These are phyloP conservation scores for Dendrocalamus sinicus DNA, from an alignment of 176 grass and related monocot genomes.

Conservation along the genomic window DNA sequence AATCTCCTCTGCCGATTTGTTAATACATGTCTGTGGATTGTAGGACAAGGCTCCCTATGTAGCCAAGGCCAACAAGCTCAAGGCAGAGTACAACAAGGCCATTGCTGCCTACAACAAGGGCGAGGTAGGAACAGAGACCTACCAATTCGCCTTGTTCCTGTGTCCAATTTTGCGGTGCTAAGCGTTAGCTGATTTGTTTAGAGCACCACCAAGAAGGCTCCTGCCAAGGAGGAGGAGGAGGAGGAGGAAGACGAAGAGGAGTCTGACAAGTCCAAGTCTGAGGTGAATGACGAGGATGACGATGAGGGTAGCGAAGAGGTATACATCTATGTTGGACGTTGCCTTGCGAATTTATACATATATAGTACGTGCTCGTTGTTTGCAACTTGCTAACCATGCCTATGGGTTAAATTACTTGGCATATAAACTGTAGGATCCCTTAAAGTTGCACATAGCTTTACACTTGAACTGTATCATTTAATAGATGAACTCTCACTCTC, in stretches of 20 bases:
- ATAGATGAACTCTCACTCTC: too few relatives aligned
- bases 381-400: background rate
- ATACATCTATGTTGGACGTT: background rate
- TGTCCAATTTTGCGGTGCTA: background rate
- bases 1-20: background rate
- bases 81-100: conserved; percentile 72
- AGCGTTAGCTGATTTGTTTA: background rate
- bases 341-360: background rate
- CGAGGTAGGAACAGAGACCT: conserved; percentile 25
- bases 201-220: conserved; percentile 54
- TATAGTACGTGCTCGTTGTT: background rate
- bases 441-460: too few relatives aligned
- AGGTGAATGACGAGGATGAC: conserved; percentile 83
- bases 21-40: background rate
- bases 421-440: background rate
- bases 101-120: conserved; percentile 79
- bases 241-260: conserved; percentile 78
- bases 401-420: background rate
- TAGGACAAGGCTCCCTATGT: conserved; percentile 89
- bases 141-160: background rate
- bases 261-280: conserved; percentile 95
- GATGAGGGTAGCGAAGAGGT: conserved; percentile 91
- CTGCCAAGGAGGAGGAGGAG: conserved; percentile 57
- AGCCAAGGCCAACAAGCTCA: conserved; percentile 75
- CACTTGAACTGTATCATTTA: background rate